Evolutionary conservation across 2,329 filamentous ascomycete species (phyloP).

Genomic region (Nannizzia gypsea): DNA sequence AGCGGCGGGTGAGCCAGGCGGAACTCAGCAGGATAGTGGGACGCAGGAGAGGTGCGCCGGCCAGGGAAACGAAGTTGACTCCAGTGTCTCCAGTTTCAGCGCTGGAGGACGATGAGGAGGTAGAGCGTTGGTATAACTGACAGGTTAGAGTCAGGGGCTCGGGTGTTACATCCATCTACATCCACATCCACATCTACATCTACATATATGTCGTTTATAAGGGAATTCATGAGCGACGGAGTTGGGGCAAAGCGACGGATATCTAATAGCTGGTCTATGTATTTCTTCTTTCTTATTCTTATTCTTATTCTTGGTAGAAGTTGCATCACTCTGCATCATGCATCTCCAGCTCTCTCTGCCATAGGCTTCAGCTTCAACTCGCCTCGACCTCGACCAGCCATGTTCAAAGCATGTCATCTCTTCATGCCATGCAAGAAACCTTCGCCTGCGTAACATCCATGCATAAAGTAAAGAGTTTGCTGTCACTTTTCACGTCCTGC

Average conservation of each 20-base stretch:
- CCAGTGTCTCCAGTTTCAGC: not conserved
- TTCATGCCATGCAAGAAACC: not conserved
- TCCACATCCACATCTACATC: not conserved
- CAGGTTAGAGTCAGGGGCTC: no score
- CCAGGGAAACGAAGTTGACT: no score
- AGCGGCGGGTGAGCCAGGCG: not conserved
- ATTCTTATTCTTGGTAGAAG: not conserved
- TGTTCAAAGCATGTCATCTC: not conserved
- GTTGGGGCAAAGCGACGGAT: not conserved
- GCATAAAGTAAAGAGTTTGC: not conserved
- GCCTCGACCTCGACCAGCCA: not conserved
- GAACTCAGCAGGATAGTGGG: not conserved
- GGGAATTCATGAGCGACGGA: not conserved
- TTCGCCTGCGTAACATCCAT: not conserved
- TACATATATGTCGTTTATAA: not conserved
- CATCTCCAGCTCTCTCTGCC: no score
- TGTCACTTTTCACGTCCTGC: not conserved
- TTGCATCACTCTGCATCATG: not conserved
- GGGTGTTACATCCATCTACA: not conserved
- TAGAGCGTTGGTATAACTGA: no score
- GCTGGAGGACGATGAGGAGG: not conserved
- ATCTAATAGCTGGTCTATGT: not conserved
- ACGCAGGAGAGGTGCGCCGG: not conserved
- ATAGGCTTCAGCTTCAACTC: no score
- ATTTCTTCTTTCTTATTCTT: not conserved